These are phyloP conservation scores for Hordeum vulgare DNA, from an alignment of 176 grass and related monocot species.

Conservation along the genomic window DNA sequence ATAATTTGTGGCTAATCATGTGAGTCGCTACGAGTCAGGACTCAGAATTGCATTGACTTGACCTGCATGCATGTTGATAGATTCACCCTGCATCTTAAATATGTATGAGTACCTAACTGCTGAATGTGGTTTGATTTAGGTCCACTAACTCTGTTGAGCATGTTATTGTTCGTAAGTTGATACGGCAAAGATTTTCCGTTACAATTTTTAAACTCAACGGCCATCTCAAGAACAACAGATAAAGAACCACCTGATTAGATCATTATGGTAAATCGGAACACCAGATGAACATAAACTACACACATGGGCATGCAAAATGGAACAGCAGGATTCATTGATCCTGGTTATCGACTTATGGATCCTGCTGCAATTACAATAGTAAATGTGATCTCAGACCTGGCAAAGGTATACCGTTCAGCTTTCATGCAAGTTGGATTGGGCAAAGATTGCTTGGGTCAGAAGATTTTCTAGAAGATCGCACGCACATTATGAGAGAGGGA, in stretches of 20 bases:
- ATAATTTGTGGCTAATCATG: neutral
- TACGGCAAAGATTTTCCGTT: neutral
- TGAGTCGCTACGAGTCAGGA: constrained; percentile 5
- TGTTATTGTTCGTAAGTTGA: neutral
- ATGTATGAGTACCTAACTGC: neutral
- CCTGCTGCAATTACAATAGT: constrained; percentile 25
- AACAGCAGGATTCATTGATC: constrained; percentile 26
- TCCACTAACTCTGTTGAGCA: neutral
- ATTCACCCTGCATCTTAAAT: neutral
- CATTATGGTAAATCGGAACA: neutral
- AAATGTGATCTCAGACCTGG: constrained; percentile 36
- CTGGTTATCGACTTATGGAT: constrained; percentile 8
- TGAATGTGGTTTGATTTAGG: neutral
- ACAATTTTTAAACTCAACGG: neutral
- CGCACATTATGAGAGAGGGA: constrained; percentile 6
- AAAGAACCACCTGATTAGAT: neutral
- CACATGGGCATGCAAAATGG: constrained; percentile 3
- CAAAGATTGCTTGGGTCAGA: constrained; percentile 41
- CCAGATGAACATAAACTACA: constrained; percentile 6
- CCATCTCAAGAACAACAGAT: neutral
- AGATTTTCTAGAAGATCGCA: constrained; percentile 36
- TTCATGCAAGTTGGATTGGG: constrained; percentile 34
- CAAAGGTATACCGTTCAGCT: constrained; percentile 31
- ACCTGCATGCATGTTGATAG: constrained; percentile 2
- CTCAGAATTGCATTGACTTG: constrained; percentile 3